phyloP scores from a whole-genome alignment of 1,284 basidiomycete genomes.

The Tylopilus sp. region DNA sequence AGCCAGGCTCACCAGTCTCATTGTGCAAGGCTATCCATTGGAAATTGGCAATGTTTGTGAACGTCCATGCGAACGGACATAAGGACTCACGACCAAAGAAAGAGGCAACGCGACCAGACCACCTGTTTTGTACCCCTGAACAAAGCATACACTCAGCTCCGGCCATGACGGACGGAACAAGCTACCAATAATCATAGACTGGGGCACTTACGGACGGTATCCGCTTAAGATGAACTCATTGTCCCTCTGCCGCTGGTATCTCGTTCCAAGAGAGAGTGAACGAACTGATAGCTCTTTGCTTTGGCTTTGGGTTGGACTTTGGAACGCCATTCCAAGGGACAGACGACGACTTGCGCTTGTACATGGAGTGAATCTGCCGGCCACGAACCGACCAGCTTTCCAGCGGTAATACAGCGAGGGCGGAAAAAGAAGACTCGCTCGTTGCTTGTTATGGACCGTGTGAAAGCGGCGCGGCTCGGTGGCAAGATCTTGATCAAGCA shows the following conservation, averaged over 20 bases:
- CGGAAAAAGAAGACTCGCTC: background rate
- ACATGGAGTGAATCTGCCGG: constrained; percentile 13
- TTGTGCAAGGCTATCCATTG: constrained; percentile 69
- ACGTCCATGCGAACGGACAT: constrained; percentile 9
- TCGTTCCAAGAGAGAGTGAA: constrained; percentile 58
- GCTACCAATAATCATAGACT: constrained; percentile 3
- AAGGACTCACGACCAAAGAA: constrained; percentile 65
- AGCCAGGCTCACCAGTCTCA: constrained; percentile 58
- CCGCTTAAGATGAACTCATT: constrained; percentile 74
- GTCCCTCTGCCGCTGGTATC: constrained; percentile 68
- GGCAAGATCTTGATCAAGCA: constrained; percentile 25
- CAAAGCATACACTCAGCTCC: constrained; percentile 7
- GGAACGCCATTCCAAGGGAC: constrained; percentile 9
- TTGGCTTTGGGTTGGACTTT: constrained; percentile 1
- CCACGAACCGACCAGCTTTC: background rate
- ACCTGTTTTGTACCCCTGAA: constrained; percentile 58
- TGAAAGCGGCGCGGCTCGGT: constrained; percentile 12
- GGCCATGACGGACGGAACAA: constrained; percentile 8
- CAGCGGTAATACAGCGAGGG: background rate
- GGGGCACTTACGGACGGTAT: constrained; percentile 57
- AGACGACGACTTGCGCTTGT: constrained; percentile 12
- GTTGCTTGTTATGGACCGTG: constrained; percentile 7
- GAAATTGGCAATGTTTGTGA: constrained; percentile 12
- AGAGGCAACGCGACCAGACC: constrained; percentile 64
- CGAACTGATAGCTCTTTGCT: background rate